Conservation (phyloP, 2,329 filamentous ascomycete species). For the Monosporascus cannonballus region DNA sequence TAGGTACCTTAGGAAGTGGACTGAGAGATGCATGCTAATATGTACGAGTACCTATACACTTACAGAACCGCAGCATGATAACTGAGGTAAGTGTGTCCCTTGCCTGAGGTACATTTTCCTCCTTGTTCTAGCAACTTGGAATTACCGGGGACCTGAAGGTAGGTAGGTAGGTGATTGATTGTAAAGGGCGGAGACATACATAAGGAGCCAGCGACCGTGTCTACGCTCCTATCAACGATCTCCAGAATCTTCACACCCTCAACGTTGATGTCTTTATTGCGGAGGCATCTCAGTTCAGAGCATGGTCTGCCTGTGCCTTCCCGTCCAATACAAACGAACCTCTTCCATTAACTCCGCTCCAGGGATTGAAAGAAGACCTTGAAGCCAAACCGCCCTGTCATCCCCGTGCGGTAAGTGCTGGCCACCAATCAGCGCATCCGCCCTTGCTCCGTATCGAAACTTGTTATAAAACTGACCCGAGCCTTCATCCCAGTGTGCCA, state of each 20-base stretch:
- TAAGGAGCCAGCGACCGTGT: not conserved
- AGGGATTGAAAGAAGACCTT: slow-evolving; percentile 59
- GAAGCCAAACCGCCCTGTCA: slow-evolving; percentile 76
- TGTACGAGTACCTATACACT: too few relatives aligned
- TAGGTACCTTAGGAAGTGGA: too few relatives aligned
- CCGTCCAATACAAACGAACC: not conserved
- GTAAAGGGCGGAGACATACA: not conserved
- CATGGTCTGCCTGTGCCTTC: slow-evolving; percentile 13
- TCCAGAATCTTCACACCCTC: not conserved
- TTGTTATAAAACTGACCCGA: slow-evolving; percentile 7
- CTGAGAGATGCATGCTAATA: too few relatives aligned
- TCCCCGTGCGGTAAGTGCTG: slow-evolving; percentile 64
- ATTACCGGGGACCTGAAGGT: too few relatives aligned
- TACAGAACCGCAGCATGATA: too few relatives aligned
- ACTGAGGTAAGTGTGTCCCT: too few relatives aligned
- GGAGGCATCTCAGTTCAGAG: not conserved
- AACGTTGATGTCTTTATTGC: not conserved
- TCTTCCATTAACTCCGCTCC: slow-evolving; percentile 1
- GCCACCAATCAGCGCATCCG: too few relatives aligned
- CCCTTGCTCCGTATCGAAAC: not conserved
- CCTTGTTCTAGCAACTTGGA: too few relatives aligned
- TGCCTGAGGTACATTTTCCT: too few relatives aligned
- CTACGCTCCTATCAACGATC: not conserved
- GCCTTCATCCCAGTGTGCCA: slow-evolving; percentile 61
- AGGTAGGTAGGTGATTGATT: not conserved